phyloP scores from a whole-genome alignment of 441 rosid species.

The Erysimum cheiri region DNA sequence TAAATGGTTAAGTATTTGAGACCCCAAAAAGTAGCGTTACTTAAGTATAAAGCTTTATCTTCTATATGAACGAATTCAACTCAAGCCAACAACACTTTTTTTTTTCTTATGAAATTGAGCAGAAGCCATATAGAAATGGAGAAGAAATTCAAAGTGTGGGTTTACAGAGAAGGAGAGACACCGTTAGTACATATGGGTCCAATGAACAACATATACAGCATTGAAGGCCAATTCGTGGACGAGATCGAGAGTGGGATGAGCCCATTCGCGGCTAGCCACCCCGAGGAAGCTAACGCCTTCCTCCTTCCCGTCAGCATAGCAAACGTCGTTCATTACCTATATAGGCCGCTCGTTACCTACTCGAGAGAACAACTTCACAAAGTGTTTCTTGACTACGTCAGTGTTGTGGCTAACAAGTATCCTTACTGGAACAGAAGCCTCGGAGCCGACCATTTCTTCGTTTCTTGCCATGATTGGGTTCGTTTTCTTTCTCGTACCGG shows the following conservation, averaged over 20 bases:
- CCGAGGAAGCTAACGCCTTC: slow-evolving; percentile 60
- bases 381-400: slow-evolving; percentile 52
- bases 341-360: slow-evolving; percentile 57
- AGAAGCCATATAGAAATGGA: slow-evolving; percentile 88
- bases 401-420: slow-evolving; percentile 53
- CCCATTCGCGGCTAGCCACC: slow-evolving; percentile 54
- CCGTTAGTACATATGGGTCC: slow-evolving; percentile 79
- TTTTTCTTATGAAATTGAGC: slow-evolving; percentile 1
- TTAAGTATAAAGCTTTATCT: background rate
- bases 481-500: slow-evolving; percentile 1
- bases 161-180: slow-evolving; percentile 76
- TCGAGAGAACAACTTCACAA: slow-evolving; percentile 62
- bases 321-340: slow-evolving; percentile 57
- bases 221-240: slow-evolving; percentile 76
- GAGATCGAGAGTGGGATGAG: slow-evolving; percentile 56
- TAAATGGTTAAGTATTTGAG: background rate
- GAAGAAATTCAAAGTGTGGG: slow-evolving; percentile 76
- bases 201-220: slow-evolving; percentile 62
- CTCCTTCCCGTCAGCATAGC: slow-evolving; percentile 58
- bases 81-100: background rate
- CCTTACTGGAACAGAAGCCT: slow-evolving; percentile 62
- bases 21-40: background rate
- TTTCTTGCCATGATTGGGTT: slow-evolving; percentile 84
- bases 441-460: slow-evolving; percentile 78
- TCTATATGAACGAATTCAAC: slow-evolving; percentile 12